Base-by-base conservation (phyloP, 176 grass and related monocot species). In the Tillandsia fasciculata region DNA sequence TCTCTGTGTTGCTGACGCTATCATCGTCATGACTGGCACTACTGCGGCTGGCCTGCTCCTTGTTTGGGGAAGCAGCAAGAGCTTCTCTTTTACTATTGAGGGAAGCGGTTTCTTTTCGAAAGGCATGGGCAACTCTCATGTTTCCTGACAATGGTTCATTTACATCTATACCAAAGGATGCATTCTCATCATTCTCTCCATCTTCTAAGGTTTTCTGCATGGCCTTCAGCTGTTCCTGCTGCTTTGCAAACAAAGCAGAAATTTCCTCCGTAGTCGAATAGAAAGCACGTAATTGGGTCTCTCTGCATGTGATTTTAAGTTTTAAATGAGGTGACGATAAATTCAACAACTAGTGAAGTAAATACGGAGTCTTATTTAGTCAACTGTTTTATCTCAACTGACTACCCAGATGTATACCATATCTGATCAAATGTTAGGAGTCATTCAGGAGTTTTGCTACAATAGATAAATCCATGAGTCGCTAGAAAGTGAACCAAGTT, bases 261-360 rank as follows among this genome's bases (percentile, higher is more conserved):
- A 93, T 99, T 79, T 90, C 90, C 81, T 99, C 94, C 9, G 94
- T 99, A 51, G 90, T 99, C 50, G 94, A 90, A 82, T 99, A 99
- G 75, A 99, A 99, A 52, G 94, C 67, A 56, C 90, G 89, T 49
- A 99, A 81, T 68, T 99, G 94, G 70, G 94, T 99, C 82, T 99
- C 94, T 70, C 94, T 99, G 77, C 63, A 76, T 59, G 53, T 59
- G 74, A 79, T 64, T 52, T 42, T 42, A 42, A 42, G 7, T 6
- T 42, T 42, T 42, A 42, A 42, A 42, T 7, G 33, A 42, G 33
- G 33, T 42, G 33, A 42, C 5, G 33, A 42, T 42, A 42, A 42
- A 42, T 42, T 42, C 33, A 42, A 42, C 33, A 42, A 42, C 4
- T 42, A 42, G 33, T 42, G 33, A 42, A 42, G 33, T 42, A 42